Evolutionary conservation across 495 filamentous ascomycete genomes (phyloP).

Genomic region (Xylaria scruposa): DNA sequence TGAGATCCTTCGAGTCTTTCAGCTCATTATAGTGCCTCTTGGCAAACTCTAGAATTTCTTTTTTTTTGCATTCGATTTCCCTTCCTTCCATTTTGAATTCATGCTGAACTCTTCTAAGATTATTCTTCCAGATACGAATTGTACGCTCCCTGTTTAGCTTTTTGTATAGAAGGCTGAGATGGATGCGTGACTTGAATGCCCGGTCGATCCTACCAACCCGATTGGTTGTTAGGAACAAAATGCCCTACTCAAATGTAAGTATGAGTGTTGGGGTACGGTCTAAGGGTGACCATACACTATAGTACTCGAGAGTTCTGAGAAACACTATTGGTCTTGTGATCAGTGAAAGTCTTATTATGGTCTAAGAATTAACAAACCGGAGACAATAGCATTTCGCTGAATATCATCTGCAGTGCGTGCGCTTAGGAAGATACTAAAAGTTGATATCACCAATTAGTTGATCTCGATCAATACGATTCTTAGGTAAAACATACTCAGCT

Average conservation of each 20-base stretch:
- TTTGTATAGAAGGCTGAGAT: constrained; percentile 55
- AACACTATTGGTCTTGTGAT: constrained; percentile 38
- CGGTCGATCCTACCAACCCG: constrained; percentile 57
- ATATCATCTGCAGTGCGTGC: constrained; percentile 49
- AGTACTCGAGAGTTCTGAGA: constrained; percentile 62
- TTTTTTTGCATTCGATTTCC: constrained; percentile 30
- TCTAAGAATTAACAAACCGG: not conserved
- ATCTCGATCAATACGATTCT: too few relatives aligned
- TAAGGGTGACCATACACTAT: constrained; percentile 29
- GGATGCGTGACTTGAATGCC: constrained; percentile 57
- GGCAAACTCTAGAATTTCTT: constrained; percentile 23
- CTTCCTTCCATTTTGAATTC: constrained; percentile 21
- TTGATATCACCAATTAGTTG: too few relatives aligned
- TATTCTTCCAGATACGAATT: constrained; percentile 43
- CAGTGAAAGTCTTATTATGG: not conserved
- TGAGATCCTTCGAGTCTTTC: not conserved
- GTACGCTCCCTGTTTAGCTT: constrained; percentile 40
- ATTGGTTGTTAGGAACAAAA: constrained; percentile 61
- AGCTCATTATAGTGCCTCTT: constrained; percentile 11
- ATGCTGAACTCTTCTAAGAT: constrained; percentile 38
- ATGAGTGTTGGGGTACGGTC: too few relatives aligned
- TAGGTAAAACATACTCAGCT: constrained; percentile 44
- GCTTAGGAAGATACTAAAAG: constrained; percentile 54
- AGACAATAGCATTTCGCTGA: constrained; percentile 56
- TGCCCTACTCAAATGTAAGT: constrained; percentile 35